These are phyloP conservation scores for Irpex sp. DNA, from an alignment of 1,284 basidiomycete genomes.

Conservation along the genomic window DNA sequence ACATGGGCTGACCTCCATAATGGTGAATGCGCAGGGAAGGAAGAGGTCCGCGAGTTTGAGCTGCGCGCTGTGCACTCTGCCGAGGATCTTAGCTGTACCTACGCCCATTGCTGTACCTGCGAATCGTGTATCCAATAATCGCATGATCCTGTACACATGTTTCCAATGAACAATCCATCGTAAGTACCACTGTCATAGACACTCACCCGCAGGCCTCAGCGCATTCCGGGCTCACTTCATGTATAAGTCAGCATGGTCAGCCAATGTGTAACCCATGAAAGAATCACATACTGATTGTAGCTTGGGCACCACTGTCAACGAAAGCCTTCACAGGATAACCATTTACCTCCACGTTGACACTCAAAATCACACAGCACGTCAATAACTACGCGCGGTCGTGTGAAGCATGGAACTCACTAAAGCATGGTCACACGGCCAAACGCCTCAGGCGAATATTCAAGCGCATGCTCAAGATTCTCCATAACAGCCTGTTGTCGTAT, in stretches of 20 bases:
- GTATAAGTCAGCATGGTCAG: background rate
- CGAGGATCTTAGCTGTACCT: constrained; percentile 92
- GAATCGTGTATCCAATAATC: constrained; percentile 86
- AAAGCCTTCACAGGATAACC: constrained; percentile 91
- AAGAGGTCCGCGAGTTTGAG: constrained; percentile 82
- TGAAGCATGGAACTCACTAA: constrained; percentile 55
- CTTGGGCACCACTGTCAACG: constrained; percentile 96
- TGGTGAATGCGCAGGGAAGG: constrained; percentile 91
- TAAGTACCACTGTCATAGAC: no score
- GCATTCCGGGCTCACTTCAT: constrained; percentile 87
- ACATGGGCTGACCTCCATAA: constrained; percentile 74
- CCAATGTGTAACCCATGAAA: constrained; percentile 6
- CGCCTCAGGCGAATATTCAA: constrained; percentile 89
- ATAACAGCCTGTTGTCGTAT: constrained; percentile 88
- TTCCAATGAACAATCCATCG: no score
- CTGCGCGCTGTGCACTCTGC: constrained; percentile 91
- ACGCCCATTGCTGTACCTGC: constrained; percentile 93
- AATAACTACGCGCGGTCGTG: background rate
- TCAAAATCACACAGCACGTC: background rate
- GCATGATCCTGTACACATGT: constrained; percentile 64
- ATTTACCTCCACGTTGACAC: constrained; percentile 77
- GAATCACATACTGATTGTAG: constrained; percentile 81
- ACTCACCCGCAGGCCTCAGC: constrained; percentile 88
- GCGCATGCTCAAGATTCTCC: constrained; percentile 89
- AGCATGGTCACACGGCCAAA: constrained; percentile 98